These are phyloP conservation scores for Solanum virginianum DNA, from an alignment of 257 asterid species.

Conservation along the genomic window DNA sequence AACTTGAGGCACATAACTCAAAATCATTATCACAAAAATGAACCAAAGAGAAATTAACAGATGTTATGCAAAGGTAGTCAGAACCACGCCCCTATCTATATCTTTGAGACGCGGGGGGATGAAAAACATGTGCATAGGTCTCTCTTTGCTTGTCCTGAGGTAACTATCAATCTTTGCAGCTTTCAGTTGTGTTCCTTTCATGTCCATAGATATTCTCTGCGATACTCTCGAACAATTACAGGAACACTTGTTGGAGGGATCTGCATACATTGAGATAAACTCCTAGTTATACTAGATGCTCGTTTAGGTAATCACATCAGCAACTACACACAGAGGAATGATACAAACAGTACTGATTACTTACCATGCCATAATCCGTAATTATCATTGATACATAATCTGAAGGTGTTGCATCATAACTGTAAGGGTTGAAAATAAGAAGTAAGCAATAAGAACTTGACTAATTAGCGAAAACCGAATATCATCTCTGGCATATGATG, in stretches of 20 bases:
- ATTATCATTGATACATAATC: conserved; percentile 78
- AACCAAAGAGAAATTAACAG: neutral
- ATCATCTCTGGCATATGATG: neutral
- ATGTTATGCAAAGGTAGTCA: neutral
- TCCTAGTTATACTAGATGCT: neutral
- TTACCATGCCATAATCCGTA: conserved; percentile 89
- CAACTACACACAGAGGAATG: neutral
- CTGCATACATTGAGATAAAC: conserved; percentile 25
- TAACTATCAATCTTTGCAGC: neutral
- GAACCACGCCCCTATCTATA: neutral
- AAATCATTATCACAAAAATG: conserved; percentile 7
- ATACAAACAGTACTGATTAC: conserved; percentile 9
- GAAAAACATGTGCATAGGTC: neutral
- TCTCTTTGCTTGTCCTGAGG: neutral
- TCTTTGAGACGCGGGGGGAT: neutral
- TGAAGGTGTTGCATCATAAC: conserved; percentile 83
- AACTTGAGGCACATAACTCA: neutral
- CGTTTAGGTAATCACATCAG: neutral
- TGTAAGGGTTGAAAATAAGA: conserved; percentile 19
- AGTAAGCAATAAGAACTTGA: neutral
- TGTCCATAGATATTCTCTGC: conserved; percentile 57
- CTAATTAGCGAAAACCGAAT: neutral
- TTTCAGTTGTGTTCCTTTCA: conserved; percentile 2
- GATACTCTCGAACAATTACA: conserved; percentile 70
- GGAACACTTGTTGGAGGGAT: conserved; percentile 87